Percentiles rank a stretch among this genome's conserved stretches.
These are phyloP conservation scores for Globisporangium solare DNA, from an alignment of 352 stramenopile genomes.

Conservation along the genomic window DNA sequence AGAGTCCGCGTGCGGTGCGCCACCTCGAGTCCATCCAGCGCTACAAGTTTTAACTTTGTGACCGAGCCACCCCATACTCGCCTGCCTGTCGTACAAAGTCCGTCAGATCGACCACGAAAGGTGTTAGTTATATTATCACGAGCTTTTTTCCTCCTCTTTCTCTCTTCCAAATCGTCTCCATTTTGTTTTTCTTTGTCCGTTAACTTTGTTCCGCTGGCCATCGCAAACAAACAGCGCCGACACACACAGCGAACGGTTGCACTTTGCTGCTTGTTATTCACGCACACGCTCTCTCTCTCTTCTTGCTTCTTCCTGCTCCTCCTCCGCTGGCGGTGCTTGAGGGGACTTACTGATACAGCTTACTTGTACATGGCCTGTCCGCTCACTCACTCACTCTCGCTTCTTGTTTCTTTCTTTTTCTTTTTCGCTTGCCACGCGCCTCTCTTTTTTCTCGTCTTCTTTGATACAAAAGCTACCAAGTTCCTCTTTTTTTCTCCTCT, in stretches of 20 bases:
- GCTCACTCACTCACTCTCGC: constrained; percentile 22
- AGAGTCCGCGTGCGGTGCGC: constrained; percentile 51
- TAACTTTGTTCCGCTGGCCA: not conserved
- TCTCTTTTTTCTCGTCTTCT: constrained; percentile 31
- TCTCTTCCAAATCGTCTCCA: not conserved
- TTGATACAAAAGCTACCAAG: constrained; percentile 42
- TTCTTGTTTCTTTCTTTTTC: constrained; percentile 13
- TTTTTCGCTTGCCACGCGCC: constrained; percentile 14
- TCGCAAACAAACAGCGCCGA: not conserved
- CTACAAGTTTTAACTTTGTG: constrained; percentile 23
- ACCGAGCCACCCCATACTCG: constrained; percentile 4
- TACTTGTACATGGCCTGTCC: constrained; percentile 42
- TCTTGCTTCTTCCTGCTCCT: constrained; percentile 8
- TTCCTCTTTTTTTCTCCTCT: constrained; percentile 38
- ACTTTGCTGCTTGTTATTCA: constrained; percentile 1
- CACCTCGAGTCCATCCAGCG: constrained; percentile 62
- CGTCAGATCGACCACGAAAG: constrained; percentile 1
- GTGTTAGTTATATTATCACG: not conserved
- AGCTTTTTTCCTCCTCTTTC: not conserved
- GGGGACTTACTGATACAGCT: constrained; percentile 68
- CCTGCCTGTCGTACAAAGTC: not conserved
- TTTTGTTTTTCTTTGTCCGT: not conserved
- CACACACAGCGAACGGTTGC: not conserved
- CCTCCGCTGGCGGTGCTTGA: constrained; percentile 15
- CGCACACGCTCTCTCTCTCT: constrained; percentile 9